Base-by-base conservation (phyloP, 78 protist species). In the Dictyostelium purpureum region DNA sequence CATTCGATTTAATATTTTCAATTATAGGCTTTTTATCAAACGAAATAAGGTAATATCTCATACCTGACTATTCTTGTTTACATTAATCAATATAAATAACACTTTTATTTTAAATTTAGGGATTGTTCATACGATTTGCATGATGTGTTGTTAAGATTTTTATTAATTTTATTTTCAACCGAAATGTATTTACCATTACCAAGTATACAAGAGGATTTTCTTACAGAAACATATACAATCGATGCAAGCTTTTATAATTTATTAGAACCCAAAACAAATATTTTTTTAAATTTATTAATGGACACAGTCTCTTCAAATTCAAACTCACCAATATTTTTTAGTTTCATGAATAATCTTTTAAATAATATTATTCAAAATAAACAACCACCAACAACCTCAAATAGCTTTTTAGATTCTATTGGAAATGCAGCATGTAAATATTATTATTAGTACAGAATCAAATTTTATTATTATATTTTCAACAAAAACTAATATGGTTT, bases 371-470 rank as follows among this genome's bases (percentile, higher is more conserved):
- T 47, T 18, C 19, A 70, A 24, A 74, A 73, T 57, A 85, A 85
- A 61, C 77, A 71, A 4, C 76, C 81, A 85, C 92, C 92, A 0
- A 12, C 47, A 21, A 47, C 24, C n/a, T 26, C 71, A 38, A 21
- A 59, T 73, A 40, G 92, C 31, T 47, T 85, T 73, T 73, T 85
- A 6, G 45, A 56, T 59, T 66, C 77, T 43, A 85, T 85, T 37
- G 92, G 92, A 11, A 70, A 45, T 73, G 92, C 92, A 43, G 92
- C 92, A 19, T 85, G 90, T 83, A 83, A 52, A 42, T 83, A 83
- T 83, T 6, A 54, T 21, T 5, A 45, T 0, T 76, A 18, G 38
- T 21, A 65, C 7, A 40, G 0, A 67, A 2, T 67, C 14, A 21
- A 26, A 31, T 26, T 57, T n/a, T 31, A 9, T 3, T 28, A 33